These are phyloP conservation scores for Giardia duodenalis DNA, from an alignment of 208 protist genomes.

Conservation along the genomic window DNA sequence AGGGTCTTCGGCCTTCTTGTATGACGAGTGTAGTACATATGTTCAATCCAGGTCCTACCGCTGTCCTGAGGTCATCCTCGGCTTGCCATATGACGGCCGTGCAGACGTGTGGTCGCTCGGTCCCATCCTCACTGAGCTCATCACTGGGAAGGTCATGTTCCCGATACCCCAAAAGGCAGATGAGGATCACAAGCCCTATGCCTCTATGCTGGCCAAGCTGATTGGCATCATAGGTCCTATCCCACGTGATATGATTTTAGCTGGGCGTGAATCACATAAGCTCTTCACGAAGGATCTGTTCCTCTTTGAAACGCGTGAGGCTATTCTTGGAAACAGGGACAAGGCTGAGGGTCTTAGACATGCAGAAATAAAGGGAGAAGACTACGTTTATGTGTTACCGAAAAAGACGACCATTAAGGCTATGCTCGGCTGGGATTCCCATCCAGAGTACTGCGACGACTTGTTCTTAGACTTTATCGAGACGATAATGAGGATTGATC, in stretches of 20 bases:
- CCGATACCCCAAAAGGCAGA: constrained; percentile 13
- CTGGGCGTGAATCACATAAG: background rate
- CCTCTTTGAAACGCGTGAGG: background rate
- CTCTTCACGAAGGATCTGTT: constrained; percentile 26
- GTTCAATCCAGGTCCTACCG: constrained; percentile 62
- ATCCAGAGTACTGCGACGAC: background rate
- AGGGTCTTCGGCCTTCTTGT: constrained; percentile 53
- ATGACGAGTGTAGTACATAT: constrained; percentile 51
- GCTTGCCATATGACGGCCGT: constrained; percentile 35
- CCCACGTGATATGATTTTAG: constrained; percentile 24
- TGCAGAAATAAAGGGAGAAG: background rate
- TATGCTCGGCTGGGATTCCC: background rate
- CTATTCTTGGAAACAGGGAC: background rate
- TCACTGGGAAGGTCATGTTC: constrained; percentile 55
- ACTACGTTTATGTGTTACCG: background rate
- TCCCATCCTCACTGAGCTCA: constrained; percentile 59
- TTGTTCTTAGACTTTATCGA: constrained; percentile 24
- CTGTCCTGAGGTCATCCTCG: constrained; percentile 61
- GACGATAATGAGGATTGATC: constrained; percentile 30
- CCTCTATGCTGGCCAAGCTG: constrained; percentile 32
- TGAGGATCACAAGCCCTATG: constrained; percentile 29
- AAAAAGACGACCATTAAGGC: background rate
- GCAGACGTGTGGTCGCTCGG: constrained; percentile 63
- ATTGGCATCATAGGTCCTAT: constrained; percentile 39
- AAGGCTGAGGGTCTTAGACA: background rate